Evolutionary conservation across 1,139 yeast genomes (phyloP), one percentile per base, ranked within the genome.

Genomic region (Zygoascus sp.): DNA sequence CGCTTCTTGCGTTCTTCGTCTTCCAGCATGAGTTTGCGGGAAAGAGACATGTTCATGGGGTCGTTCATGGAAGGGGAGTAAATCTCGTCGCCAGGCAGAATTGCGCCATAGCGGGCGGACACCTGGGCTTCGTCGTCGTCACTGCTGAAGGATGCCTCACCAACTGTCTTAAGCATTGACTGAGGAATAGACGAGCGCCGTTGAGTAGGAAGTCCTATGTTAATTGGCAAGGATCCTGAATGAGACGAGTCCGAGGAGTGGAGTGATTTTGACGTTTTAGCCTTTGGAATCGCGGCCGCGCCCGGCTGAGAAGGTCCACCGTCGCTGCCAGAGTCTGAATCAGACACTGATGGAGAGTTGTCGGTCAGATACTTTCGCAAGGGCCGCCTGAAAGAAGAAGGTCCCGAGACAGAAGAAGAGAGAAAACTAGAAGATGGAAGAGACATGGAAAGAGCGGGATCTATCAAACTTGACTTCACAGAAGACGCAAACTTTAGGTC

Each of bases 211-310:
- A 42, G 30, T 27, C 48, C 42, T 20, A 54, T 54, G 13, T 50
- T 47, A 25, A 57, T 57, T 11, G 61, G 60, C 25, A 58, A 43
- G n/a, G 55, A 50, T 25, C 56, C 51, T n/a, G 54, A 58, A 35
- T 48, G 50, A 11, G 53, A 23, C 17, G 56, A 50, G 2, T 47
- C 27, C 19, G 42, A 16, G 7, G 13, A 30, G 25, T 32, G 27
- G 16, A 15, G 34, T 43, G 9, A 39, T 40, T 16, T 45, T 21
- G 17, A 17, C 4, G 36, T 7, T 17, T 15, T 20, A 6, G 36
- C 11, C 15, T 3, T 22, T 16, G 20, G 21, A 21, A 28, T 16
- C 11, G 17, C 50, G 13, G 17, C 13, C 9, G 39, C 32, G 9
- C 40, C 30, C n/a, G 16, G n/a, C 6, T 19, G 20, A n/a, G 22